A percentile compares a stretch with the other conserved stretches of the same genome.
Evolutionary conservation across 2,329 filamentous ascomycete genomes (phyloP).

Genomic region (Hymenoscyphus fructigenus): DNA sequence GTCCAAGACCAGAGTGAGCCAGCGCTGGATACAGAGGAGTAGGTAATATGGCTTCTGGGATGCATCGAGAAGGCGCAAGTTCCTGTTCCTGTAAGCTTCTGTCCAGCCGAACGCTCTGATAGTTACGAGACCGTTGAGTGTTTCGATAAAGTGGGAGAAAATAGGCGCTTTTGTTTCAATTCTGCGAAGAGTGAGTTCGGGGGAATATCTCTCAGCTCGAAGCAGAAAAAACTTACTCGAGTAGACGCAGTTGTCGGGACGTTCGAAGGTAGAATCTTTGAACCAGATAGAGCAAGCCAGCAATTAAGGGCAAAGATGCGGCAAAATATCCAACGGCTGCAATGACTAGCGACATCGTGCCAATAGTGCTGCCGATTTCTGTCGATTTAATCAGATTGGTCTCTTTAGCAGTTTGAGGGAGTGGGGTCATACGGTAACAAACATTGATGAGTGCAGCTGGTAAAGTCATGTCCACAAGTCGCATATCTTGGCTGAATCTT

Average conservation of each 20-base stretch:
- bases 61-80: conserved; percentile 48
- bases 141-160: conserved; percentile 47
- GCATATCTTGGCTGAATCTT: conserved; percentile 7
- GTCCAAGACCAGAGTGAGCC: conserved; percentile 49
- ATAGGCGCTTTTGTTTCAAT: conserved; percentile 44
- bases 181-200: too few relatives aligned
- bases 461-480: neutral
- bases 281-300: neutral
- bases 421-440: too few relatives aligned
- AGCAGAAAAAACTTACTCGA: neutral
- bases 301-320: too few relatives aligned
- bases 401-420: too few relatives aligned
- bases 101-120: conserved; percentile 19
- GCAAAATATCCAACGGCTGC: neutral
- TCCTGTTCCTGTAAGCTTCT: conserved; percentile 42
- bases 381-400: too few relatives aligned
- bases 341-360: too few relatives aligned
- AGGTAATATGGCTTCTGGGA: conserved; percentile 58
- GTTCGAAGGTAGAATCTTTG: conserved; percentile 9
- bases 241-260: conserved; percentile 1
- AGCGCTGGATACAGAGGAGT: conserved; percentile 54
- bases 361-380: too few relatives aligned
- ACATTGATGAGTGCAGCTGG: neutral
- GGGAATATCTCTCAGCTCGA: too few relatives aligned
- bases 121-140: conserved; percentile 47